A percentile compares a stretch with the other conserved stretches of the same genome.
phyloP scores from a whole-genome alignment of 768 basidiomycete species.

The Hygrocybe coccinea region DNA sequence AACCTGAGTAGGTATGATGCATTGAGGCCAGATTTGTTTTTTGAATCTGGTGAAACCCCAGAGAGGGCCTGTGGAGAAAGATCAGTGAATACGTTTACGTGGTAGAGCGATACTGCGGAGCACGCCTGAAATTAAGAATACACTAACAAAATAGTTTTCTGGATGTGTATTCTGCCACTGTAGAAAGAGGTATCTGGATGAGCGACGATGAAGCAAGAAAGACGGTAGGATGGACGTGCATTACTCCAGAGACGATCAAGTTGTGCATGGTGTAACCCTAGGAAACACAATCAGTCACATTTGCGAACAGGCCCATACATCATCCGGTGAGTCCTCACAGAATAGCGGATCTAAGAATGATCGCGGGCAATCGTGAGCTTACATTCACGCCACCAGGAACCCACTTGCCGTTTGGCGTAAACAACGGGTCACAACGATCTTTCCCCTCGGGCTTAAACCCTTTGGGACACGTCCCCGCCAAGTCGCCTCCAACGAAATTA shows the following conservation, averaged over 20 bases:
- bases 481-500: constrained; percentile 15
- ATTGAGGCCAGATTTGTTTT: not conserved
- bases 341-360: constrained; percentile 11
- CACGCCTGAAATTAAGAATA: not conserved
- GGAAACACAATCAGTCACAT: not conserved
- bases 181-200: not conserved
- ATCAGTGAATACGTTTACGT: not conserved
- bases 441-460: not conserved
- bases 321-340: not conserved
- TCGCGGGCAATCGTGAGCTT: not conserved
- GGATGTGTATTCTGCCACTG: constrained; percentile 14
- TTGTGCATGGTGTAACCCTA: constrained; percentile 12
- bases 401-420: constrained; percentile 10
- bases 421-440: not conserved
- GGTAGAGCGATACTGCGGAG: not conserved
- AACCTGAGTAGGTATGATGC: constrained; percentile 1
- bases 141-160: constrained; percentile 10
- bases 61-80: constrained; percentile 3
- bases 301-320: no score
- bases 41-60: not conserved
- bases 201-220: not conserved
- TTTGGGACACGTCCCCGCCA: constrained; percentile 12
- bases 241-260: constrained; percentile 11
- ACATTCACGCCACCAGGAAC: not conserved
- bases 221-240: not conserved